These are phyloP conservation scores for Podospora didyma DNA, from an alignment of 495 filamentous ascomycete species.

Conservation along the genomic window DNA sequence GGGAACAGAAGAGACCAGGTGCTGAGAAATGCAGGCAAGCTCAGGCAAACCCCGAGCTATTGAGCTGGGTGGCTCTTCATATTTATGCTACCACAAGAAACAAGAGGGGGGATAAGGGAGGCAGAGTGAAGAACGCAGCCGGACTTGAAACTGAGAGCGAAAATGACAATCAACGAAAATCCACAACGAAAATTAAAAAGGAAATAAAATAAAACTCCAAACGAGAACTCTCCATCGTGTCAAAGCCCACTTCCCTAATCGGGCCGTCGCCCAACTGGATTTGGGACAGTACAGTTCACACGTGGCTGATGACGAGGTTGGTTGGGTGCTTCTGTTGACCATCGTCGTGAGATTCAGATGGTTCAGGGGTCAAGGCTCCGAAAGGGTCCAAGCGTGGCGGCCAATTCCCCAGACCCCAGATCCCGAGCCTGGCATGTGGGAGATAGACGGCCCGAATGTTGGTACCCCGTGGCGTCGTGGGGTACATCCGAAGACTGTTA, in stretches of 20 bases:
- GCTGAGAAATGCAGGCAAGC: no score
- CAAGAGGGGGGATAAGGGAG: no score
- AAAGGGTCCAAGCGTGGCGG: no score
- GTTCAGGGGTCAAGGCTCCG: no score
- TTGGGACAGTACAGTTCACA: no score
- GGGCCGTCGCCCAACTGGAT: neutral
- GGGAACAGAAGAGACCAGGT: neutral
- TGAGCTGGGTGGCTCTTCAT: no score
- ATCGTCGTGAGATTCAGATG: neutral
- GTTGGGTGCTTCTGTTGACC: no score
- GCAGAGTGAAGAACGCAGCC: neutral
- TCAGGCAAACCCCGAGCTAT: no score
- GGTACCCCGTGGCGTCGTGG: neutral
- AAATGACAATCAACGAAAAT: neutral
- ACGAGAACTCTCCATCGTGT: neutral
- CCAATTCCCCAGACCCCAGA: neutral
- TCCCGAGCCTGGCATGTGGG: conserved; percentile 2
- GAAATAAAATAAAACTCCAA: neutral
- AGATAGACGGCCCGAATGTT: conserved; percentile 12
- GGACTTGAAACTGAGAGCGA: neutral
- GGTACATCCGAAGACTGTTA: no score
- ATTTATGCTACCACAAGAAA: no score
- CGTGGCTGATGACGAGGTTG: no score
- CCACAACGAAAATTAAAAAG: neutral
- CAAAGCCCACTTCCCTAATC: neutral